These are phyloP conservation scores for Paracorniculantispora psalliotae DNA, from an alignment of 2,329 filamentous ascomycete genomes.

Conservation along the genomic window DNA sequence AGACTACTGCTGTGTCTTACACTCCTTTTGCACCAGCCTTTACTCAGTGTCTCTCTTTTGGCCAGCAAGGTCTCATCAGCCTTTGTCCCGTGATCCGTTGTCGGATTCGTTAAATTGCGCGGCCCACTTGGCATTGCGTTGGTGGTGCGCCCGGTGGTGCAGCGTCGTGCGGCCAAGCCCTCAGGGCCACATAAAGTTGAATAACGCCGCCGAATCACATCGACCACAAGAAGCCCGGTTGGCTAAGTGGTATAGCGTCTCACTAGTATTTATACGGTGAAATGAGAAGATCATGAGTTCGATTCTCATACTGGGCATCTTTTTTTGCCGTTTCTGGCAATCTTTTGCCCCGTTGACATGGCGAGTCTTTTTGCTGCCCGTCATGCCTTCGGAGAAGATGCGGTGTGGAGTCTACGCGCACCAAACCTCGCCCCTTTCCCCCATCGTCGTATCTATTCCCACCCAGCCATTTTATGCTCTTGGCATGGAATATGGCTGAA, in stretches of 20 bases:
- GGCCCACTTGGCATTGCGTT: background rate
- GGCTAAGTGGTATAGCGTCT: conserved; percentile 29
- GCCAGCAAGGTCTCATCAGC: background rate
- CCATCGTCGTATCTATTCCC: too few species aligned
- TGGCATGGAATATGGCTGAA: too few species aligned
- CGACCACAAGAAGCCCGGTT: conserved; percentile 20
- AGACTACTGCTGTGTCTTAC: too few species aligned
- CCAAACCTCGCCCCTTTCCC: background rate
- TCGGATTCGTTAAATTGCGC: background rate
- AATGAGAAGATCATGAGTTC: conserved; percentile 28
- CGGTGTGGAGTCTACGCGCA: background rate
- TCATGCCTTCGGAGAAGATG: background rate
- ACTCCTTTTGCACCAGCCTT: too few species aligned
- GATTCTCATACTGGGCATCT: conserved; percentile 25
- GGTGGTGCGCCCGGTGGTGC: background rate
- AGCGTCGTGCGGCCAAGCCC: background rate
- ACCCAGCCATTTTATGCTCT: too few species aligned
- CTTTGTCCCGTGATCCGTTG: background rate
- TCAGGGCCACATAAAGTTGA: background rate
- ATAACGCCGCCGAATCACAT: conserved; percentile 1
- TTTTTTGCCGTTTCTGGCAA: conserved; percentile 12
- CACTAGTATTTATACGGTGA: conserved; percentile 23
- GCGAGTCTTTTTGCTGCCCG: background rate
- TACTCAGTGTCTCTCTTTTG: background rate
- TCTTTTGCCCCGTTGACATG: background rate